These are phyloP conservation scores for Alternaria hordeiaustralica DNA, from an alignment of 2,329 filamentous ascomycete species.

Conservation along the genomic window DNA sequence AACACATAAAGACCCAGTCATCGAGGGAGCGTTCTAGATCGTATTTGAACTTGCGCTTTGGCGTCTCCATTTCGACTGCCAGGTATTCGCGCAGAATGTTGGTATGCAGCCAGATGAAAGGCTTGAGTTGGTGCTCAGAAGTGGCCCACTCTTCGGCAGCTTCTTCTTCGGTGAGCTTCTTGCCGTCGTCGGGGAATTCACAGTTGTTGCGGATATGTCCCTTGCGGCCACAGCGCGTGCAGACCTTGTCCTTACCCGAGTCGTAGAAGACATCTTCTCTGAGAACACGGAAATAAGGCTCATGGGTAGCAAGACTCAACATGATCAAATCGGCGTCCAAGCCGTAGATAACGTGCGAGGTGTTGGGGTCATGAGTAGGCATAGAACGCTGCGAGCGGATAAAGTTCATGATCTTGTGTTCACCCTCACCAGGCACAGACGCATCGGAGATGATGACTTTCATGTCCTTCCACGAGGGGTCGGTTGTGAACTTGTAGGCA, in stretches of 20 bases:
- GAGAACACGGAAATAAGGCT: slow-evolving; percentile 94
- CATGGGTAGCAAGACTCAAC: slow-evolving; percentile 95
- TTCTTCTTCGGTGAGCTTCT: slow-evolving; percentile 81
- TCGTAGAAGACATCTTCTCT: slow-evolving; percentile 97
- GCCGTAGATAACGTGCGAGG: slow-evolving; percentile 96
- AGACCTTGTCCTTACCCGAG: slow-evolving; percentile 82
- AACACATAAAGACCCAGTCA: slow-evolving; percentile 99
- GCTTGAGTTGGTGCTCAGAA: slow-evolving; percentile 68
- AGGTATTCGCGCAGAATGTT: slow-evolving; percentile 91
- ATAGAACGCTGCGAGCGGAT: slow-evolving; percentile 90
- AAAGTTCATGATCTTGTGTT: slow-evolving; percentile 99
- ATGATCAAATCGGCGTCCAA: slow-evolving; percentile 98
- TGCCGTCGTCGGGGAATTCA: slow-evolving; percentile 54
- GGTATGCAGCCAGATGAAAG: slow-evolving; percentile 98
- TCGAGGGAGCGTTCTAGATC: slow-evolving; percentile 93
- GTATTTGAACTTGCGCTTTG: slow-evolving; percentile 83
- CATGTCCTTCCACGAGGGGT: slow-evolving; percentile 87
- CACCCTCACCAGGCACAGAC: slow-evolving; percentile 95
- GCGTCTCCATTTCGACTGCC: slow-evolving; percentile 84
- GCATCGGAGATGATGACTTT: slow-evolving; percentile 99
- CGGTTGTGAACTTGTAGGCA: slow-evolving; percentile 95
- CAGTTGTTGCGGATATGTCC: slow-evolving; percentile 91
- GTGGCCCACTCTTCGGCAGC: slow-evolving; percentile 57
- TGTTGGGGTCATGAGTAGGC: slow-evolving; percentile 93
- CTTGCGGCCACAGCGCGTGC: slow-evolving; percentile 88